Conservation (phyloP, 116 monocot genomes). For the Papilionanthe hybrid region DNA sequence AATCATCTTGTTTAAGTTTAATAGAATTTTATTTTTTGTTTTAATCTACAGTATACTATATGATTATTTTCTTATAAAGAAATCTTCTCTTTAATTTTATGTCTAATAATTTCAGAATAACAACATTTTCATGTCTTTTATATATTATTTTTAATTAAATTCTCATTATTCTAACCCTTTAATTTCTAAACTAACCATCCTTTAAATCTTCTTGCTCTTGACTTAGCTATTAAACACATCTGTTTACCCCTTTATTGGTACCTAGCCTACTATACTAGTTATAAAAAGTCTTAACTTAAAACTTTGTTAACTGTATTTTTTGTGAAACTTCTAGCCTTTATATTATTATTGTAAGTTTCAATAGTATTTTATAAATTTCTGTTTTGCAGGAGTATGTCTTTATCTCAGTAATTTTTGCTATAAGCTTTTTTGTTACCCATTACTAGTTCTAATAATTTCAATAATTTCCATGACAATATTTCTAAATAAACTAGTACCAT, state of each 20-base stretch:
- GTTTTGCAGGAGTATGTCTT: not conserved
- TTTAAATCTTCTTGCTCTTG: not conserved
- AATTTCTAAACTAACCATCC: not conserved
- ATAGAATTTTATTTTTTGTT: not conserved
- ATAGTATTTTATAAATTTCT: not conserved
- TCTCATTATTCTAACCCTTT: not conserved
- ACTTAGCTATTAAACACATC: not conserved
- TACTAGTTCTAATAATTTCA: not conserved
- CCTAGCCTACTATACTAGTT: not conserved
- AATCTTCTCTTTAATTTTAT: not conserved
- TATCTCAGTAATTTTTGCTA: not conserved
- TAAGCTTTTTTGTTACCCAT: not conserved
- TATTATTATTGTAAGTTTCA: not conserved
- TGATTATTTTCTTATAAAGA: not conserved
- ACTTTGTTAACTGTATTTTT: not conserved
- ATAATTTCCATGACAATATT: not conserved
- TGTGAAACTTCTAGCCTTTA: not conserved
- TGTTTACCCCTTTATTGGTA: not conserved
- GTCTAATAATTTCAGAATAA: not conserved
- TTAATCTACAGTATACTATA: not conserved
- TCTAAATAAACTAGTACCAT: not conserved
- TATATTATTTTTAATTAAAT: not conserved
- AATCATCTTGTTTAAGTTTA: not conserved
- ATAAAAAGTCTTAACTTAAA: not conserved
- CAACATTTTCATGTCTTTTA: not conserved